Percentiles rank a stretch among this genome's conserved stretches.
These are phyloP conservation scores for Didymella segeticola DNA, from an alignment of 2,329 filamentous ascomycete species.

Conservation along the genomic window DNA sequence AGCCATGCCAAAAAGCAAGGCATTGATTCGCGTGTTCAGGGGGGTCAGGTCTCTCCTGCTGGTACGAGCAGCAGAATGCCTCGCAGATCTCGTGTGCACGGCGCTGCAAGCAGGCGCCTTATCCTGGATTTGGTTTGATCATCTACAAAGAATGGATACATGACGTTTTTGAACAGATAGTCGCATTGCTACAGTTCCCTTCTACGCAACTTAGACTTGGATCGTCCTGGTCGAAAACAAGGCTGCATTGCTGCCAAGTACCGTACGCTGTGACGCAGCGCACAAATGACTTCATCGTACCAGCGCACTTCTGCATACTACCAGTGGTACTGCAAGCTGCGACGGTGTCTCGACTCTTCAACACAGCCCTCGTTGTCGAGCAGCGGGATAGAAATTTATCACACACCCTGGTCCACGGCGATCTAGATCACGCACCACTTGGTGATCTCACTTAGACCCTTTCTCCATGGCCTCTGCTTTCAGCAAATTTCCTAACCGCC, in stretches of 20 bases:
- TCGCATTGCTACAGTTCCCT: slow-evolving; percentile 6
- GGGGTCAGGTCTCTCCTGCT: slow-evolving; percentile 13
- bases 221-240: slow-evolving; percentile 13
- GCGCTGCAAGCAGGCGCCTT: slow-evolving; percentile 18
- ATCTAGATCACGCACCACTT: slow-evolving; percentile 26
- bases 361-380: slow-evolving; percentile 12
- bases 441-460: slow-evolving; percentile 14
- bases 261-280: slow-evolving; percentile 4
- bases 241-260: slow-evolving; percentile 17
- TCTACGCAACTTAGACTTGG: slow-evolving; percentile 1
- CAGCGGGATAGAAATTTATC: slow-evolving; percentile 10
- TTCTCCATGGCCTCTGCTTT: slow-evolving; percentile 10
- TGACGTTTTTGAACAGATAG: slow-evolving; percentile 19
- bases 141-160: slow-evolving; percentile 15
- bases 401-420: slow-evolving; percentile 5
- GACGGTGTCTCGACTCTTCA: not conserved
- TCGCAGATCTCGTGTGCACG: slow-evolving; percentile 7
- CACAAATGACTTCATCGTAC: slow-evolving; percentile 17
- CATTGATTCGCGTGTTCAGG: slow-evolving; percentile 16
- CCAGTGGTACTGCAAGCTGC: not conserved
- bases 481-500: slow-evolving; percentile 18
- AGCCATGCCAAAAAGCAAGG: slow-evolving; percentile 13
- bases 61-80: slow-evolving; percentile 7
- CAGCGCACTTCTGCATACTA: slow-evolving; percentile 3
- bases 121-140: slow-evolving; percentile 13